Conservation (phyloP, 1,284 basidiomycete genomes). For the Fomitopsis palustris region DNA sequence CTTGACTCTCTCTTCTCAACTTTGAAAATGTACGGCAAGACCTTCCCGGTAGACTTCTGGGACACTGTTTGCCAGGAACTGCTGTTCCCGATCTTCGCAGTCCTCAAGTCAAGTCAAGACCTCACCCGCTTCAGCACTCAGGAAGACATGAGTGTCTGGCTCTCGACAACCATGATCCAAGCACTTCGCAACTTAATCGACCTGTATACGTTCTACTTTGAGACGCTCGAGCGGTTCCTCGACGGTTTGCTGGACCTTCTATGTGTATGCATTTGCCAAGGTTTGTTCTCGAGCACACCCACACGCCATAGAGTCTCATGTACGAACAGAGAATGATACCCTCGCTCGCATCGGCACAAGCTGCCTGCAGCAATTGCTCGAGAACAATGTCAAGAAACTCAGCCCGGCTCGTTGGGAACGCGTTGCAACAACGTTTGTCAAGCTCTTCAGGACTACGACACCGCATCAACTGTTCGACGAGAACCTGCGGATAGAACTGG, state of each 20-base stretch:
- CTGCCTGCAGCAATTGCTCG: conserved; percentile 93
- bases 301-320: not conserved
- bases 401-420: conserved; percentile 87
- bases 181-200: conserved; percentile 95
- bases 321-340: conserved; percentile 87
- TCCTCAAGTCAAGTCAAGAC: conserved; percentile 89
- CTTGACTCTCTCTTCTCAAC: conserved; percentile 95
- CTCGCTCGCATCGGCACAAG: conserved; percentile 97
- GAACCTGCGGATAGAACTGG: conserved; percentile 76
- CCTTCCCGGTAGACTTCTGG: conserved; percentile 95
- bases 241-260: conserved; percentile 92
- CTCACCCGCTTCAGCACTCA: conserved; percentile 92
- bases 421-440: conserved; percentile 91
- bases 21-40: conserved; percentile 85
- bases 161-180: conserved; percentile 99
- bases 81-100: conserved; percentile 98
- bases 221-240: conserved; percentile 85
- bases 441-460: conserved; percentile 95
- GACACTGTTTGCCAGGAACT: conserved; percentile 96
- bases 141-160: conserved; percentile 99
- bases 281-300: conserved; percentile 40
- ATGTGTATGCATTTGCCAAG: conserved; percentile 98
- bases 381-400: conserved; percentile 91
- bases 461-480: conserved; percentile 98
- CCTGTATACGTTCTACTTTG: conserved; percentile 95